A percentile compares a stretch with the other conserved stretches of the same genome.
phyloP scores from a whole-genome alignment of 164 flowering plant species.

The Santalum album region DNA sequence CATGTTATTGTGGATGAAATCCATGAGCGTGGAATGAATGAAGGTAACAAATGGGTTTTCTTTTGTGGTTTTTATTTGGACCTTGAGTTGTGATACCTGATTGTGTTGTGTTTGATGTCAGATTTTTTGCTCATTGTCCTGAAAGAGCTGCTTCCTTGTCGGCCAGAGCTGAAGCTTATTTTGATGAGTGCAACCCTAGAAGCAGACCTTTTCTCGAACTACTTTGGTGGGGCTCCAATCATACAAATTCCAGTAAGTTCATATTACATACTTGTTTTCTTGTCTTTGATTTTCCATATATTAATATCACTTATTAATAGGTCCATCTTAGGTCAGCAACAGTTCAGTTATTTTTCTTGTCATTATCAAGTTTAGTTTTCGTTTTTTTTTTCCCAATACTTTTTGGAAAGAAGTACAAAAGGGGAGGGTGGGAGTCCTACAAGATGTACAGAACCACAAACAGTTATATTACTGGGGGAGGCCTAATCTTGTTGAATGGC shows the following conservation, averaged over 20 bases:
- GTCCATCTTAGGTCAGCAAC: too few relatives aligned
- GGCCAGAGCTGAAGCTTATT: slow-evolving; percentile 71
- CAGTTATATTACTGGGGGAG: too few relatives aligned
- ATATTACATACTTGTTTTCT: too few relatives aligned
- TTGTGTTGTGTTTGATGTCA: slow-evolving; percentile 19
- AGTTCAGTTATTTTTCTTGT: too few relatives aligned
- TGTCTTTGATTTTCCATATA: too few relatives aligned
- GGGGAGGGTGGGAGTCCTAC: too few relatives aligned
- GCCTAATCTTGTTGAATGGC: too few relatives aligned
- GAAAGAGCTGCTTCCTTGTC: slow-evolving; percentile 74
- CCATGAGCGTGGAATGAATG: slow-evolving; percentile 99
- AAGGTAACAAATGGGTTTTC: slow-evolving; percentile 40
- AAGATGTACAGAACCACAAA: too few relatives aligned
- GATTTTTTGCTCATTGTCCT: slow-evolving; percentile 86
- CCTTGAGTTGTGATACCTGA: slow-evolving; percentile 15
- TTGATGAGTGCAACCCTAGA: slow-evolving; percentile 94
- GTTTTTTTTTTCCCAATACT: too few relatives aligned
- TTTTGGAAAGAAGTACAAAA: too few relatives aligned
- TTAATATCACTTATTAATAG: too few relatives aligned
- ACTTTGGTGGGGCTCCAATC: slow-evolving; percentile 71
- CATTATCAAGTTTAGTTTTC: too few relatives aligned
- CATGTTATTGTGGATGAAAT: slow-evolving; percentile 98
- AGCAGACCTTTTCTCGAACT: slow-evolving; percentile 78
- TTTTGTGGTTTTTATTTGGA: slow-evolving; percentile 4
- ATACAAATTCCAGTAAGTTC: slow-evolving; percentile 69